phyloP scores from a whole-genome alignment of 345 rosid genomes.

The Populus simonii region DNA sequence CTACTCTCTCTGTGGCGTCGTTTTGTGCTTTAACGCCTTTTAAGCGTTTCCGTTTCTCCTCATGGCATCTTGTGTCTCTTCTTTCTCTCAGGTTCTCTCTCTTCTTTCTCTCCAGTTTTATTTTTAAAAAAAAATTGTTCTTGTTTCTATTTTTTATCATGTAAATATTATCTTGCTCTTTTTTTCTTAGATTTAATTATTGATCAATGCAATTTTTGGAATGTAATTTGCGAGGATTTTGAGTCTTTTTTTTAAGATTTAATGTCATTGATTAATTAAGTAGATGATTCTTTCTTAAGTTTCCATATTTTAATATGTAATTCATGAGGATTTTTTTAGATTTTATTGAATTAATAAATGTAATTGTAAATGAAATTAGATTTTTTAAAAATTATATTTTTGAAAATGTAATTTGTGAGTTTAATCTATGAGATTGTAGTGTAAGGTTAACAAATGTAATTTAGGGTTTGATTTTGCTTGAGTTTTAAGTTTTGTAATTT shows the following conservation, averaged over 20 bases:
- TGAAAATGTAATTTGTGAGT: neutral
- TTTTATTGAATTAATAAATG: too few relatives aligned
- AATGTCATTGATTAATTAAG: too few relatives aligned
- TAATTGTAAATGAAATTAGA: neutral
- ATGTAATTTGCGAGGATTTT: neutral
- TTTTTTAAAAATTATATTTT: neutral
- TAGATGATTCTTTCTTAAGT: neutral
- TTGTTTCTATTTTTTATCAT: neutral
- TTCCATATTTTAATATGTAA: neutral
- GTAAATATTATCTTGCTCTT: neutral
- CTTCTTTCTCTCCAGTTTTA: slow-evolving; percentile 1
- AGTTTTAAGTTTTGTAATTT: neutral
- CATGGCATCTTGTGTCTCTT: slow-evolving; percentile 25
- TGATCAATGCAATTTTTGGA: neutral
- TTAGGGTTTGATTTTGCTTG: neutral
- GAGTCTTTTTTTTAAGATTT: too few relatives aligned
- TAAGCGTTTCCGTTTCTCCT: neutral
- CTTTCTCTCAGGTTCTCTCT: slow-evolving; percentile 12
- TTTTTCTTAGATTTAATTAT: neutral
- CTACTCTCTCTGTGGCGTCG: neutral
- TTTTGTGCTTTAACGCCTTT: neutral
- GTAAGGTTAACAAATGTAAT: neutral
- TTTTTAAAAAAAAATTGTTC: neutral
- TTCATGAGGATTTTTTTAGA: neutral
- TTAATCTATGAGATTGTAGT: neutral